Conservation (phyloP, 176 grass and related monocot species). For the Raddia guianensis region DNA sequence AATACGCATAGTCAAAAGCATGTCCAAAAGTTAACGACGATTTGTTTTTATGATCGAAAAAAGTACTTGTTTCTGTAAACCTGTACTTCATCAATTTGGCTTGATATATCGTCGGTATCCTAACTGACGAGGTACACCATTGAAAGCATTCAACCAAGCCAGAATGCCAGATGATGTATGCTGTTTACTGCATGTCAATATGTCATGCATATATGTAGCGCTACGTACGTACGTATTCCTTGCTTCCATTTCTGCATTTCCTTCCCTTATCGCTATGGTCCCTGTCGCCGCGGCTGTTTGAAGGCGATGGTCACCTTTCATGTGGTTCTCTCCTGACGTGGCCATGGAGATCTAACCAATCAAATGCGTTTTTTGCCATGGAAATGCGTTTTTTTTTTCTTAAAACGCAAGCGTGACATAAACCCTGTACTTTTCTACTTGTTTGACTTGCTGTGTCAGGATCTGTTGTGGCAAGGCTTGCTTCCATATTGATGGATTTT, state of each 20-base stretch:
- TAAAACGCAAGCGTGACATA: not conserved
- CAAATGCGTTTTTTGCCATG: too few relatives aligned
- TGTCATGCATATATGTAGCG: too few relatives aligned
- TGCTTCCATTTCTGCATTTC: not conserved
- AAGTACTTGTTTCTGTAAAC: too few relatives aligned
- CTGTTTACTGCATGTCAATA: too few relatives aligned
- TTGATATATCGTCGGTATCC: too few relatives aligned
- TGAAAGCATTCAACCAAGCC: too few relatives aligned
- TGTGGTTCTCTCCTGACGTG: not conserved
- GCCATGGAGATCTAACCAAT: conserved; percentile 3
- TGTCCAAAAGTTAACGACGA: too few relatives aligned
- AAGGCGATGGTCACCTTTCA: not conserved
- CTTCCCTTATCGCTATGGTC: not conserved
- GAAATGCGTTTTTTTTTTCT: not conserved
- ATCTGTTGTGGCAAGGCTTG: not conserved
- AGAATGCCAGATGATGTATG: too few relatives aligned
- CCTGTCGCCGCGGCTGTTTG: not conserved
- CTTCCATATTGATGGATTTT: not conserved
- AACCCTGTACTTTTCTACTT: not conserved
- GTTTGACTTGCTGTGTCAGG: not conserved
- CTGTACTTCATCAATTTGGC: too few relatives aligned
- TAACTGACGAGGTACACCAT: too few relatives aligned
- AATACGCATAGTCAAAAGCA: too few relatives aligned
- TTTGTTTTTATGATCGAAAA: too few relatives aligned
- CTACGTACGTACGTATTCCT: not conserved